Percentiles rank a stretch among this genome's conserved stretches.
Evolutionary conservation across 176 grass and related monocot species (phyloP).

Genomic region (Dendrocalamus sinicus): DNA sequence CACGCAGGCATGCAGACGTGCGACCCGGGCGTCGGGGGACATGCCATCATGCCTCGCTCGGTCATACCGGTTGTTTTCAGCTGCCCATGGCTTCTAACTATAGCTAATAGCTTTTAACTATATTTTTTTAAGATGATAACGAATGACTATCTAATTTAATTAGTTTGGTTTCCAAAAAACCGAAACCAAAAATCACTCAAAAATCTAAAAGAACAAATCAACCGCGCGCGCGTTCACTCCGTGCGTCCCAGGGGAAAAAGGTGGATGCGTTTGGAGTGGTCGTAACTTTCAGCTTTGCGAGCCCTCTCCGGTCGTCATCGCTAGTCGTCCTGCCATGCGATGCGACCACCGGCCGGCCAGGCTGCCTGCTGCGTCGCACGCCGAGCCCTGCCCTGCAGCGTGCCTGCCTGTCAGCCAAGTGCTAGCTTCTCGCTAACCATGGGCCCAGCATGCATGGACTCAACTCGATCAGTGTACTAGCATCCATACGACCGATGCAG

Average conservation of each 20-base stretch:
- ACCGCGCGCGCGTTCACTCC: background rate
- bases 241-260: background rate
- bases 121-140: no score
- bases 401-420: background rate
- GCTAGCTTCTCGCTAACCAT: slow-evolving; percentile 8
- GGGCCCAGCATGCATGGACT: background rate
- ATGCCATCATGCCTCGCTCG: no score
- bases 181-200: no score
- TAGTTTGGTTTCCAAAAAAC: no score
- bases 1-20: no score
- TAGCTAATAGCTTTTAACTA: no score
- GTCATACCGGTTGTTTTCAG: no score
- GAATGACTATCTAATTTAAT: no score
- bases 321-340: background rate
- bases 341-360: background rate
- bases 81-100: no score
- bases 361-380: background rate
- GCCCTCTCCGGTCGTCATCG: slow-evolving; percentile 40
- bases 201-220: background rate
- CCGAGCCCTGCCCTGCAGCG: background rate
- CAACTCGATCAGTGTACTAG: background rate
- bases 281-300: background rate
- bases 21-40: no score
- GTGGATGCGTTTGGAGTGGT: background rate
- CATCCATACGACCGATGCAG: background rate